Percentiles rank a stretch among this genome's conserved stretches.
phyloP scores from a whole-genome alignment of 331 rosid genomes.

The Quercus tomentella region DNA sequence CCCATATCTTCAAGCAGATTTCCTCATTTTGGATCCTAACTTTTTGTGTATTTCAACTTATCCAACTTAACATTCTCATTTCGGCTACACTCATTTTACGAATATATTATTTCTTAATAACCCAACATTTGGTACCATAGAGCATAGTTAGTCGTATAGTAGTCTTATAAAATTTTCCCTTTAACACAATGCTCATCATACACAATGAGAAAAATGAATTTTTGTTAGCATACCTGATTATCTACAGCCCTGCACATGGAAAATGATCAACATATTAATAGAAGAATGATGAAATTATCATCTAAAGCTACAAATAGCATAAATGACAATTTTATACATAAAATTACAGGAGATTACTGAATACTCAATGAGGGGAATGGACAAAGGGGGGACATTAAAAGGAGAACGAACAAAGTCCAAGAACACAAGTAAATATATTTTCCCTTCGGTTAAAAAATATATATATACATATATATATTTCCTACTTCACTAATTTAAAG shows the following conservation, averaged over 20 bases:
- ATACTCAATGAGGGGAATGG: not conserved
- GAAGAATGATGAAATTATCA: slow-evolving; percentile 3
- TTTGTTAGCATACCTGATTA: slow-evolving; percentile 62
- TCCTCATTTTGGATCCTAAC: no score
- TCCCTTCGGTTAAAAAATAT: no score
- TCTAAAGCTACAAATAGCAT: not conserved
- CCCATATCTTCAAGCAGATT: no score
- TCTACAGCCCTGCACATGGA: slow-evolving; percentile 77
- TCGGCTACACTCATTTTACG: no score
- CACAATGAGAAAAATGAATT: not conserved
- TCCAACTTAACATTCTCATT: no score
- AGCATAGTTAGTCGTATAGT: no score
- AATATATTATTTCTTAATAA: no score
- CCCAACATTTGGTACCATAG: no score
- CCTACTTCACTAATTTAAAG: not conserved
- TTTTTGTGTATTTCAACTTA: no score
- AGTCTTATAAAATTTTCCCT: no score
- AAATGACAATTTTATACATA: not conserved
- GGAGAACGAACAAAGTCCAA: not conserved
- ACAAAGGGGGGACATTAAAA: not conserved
- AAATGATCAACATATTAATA: slow-evolving; percentile 24
- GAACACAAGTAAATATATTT: not conserved
- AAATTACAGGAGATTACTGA: not conserved
- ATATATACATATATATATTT: not conserved
- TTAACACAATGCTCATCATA: not conserved